Conservation (phyloP, 2,329 filamentous ascomycete genomes). For the Penicillium hesseltinei region DNA sequence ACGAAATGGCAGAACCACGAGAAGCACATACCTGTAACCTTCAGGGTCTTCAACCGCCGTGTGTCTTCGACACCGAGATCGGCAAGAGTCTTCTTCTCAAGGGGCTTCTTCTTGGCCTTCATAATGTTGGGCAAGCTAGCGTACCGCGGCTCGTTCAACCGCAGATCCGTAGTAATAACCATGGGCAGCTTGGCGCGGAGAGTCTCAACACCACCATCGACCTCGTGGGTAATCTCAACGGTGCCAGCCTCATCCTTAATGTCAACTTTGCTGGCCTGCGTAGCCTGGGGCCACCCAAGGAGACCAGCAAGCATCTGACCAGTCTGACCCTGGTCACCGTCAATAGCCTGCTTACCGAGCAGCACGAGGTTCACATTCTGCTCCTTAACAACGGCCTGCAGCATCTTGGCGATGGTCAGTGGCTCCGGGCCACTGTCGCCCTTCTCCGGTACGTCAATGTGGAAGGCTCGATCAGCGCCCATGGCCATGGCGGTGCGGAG, state of each 20-base stretch:
- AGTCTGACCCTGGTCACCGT: slow-evolving; percentile 93
- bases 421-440: slow-evolving; percentile 72
- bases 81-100: slow-evolving; percentile 84
- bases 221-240: slow-evolving; percentile 81
- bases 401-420: slow-evolving; percentile 85
- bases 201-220: slow-evolving; percentile 93
- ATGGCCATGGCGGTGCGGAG: slow-evolving; percentile 98
- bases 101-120: slow-evolving; percentile 99
- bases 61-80: slow-evolving; percentile 77
- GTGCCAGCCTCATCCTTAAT: slow-evolving; percentile 66
- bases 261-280: slow-evolving; percentile 81
- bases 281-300: slow-evolving; percentile 90
- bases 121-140: slow-evolving; percentile 97
- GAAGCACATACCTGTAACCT: slow-evolving; percentile 69
- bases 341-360: slow-evolving; percentile 96
- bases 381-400: slow-evolving; percentile 73
- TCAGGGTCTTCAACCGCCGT: slow-evolving; percentile 80
- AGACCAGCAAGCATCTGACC: slow-evolving; percentile 96
- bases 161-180: slow-evolving; percentile 90
- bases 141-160: slow-evolving; percentile 92
- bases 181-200: slow-evolving; percentile 81
- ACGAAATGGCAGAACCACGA: slow-evolving; percentile 4
- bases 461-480: slow-evolving; percentile 89
- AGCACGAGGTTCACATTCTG: slow-evolving; percentile 91
- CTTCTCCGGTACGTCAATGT: slow-evolving; percentile 75